Percentiles rank a stretch among this genome's conserved stretches.
These are phyloP conservation scores for Camillea tinctor DNA, from an alignment of 2,329 filamentous ascomycete species.

Conservation along the genomic window DNA sequence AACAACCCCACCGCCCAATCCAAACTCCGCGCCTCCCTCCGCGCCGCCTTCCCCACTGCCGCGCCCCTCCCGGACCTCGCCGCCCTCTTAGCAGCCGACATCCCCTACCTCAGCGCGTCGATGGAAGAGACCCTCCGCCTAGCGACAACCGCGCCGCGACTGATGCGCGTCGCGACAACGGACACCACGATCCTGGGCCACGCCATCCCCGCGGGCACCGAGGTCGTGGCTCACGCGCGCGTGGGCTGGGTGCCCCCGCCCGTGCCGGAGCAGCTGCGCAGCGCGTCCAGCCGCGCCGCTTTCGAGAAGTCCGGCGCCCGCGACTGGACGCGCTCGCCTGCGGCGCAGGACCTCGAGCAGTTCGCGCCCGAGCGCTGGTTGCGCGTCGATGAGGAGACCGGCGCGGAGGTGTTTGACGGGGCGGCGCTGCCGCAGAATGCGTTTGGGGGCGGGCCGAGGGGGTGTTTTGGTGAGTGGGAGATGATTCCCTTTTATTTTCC, in stretches of 20 bases:
- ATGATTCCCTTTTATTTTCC: background rate
- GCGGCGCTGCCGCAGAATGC: constrained; percentile 9
- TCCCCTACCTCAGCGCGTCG: constrained; percentile 42
- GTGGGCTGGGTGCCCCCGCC: constrained; percentile 6
- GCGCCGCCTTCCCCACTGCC: constrained; percentile 25
- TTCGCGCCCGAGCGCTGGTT: constrained; percentile 18
- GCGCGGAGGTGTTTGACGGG: constrained; percentile 11
- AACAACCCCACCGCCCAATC: constrained; percentile 33
- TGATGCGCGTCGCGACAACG: constrained; percentile 30
- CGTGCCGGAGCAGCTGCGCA: constrained; percentile 11
- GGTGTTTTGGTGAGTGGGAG: constrained; percentile 19
- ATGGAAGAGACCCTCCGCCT: constrained; percentile 41
- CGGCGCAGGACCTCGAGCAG: constrained; percentile 9
- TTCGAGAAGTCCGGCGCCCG: constrained; percentile 6
- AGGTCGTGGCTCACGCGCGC: constrained; percentile 4
- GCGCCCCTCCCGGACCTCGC: constrained; percentile 26
- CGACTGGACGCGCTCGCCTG: constrained; percentile 9
- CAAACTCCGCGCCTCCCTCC: constrained; percentile 34
- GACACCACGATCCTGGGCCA: constrained; percentile 42
- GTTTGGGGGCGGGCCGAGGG: constrained; percentile 17
- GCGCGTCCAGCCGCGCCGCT: constrained; percentile 11
- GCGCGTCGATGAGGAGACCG: constrained; percentile 4
- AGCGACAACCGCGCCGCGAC: constrained; percentile 23
- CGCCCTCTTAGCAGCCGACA: constrained; percentile 30
- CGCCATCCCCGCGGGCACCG: constrained; percentile 38